phyloP scores from a whole-genome alignment of 805 yeast species.

The Kockiozyma suomiensis region DNA sequence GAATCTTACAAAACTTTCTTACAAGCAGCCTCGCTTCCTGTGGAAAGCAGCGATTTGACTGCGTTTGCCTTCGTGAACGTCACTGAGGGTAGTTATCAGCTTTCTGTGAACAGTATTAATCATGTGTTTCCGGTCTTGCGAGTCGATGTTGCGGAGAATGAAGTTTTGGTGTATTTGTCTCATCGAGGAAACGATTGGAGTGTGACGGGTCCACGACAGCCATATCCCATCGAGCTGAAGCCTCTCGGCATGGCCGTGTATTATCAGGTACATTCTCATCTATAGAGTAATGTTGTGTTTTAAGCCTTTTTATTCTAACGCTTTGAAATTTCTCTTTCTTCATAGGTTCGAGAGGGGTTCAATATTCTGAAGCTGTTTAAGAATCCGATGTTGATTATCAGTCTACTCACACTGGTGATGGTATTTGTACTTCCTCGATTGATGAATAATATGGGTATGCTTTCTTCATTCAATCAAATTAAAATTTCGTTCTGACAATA shows the following conservation, averaged over 20 bases:
- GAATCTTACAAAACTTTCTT: slow-evolving; percentile 4
- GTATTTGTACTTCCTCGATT: slow-evolving; percentile 43
- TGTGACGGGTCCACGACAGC: slow-evolving; percentile 40
- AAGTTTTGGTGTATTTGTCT: slow-evolving; percentile 37
- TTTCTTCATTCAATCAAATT: not conserved
- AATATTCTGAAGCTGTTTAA: slow-evolving; percentile 40
- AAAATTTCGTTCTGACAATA: not conserved
- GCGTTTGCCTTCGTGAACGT: slow-evolving; percentile 37
- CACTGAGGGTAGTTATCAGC: slow-evolving; percentile 37
- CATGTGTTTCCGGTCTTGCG: slow-evolving; percentile 27
- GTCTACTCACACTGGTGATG: slow-evolving; percentile 40
- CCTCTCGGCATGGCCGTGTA: slow-evolving; percentile 39
- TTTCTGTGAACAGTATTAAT: slow-evolving; percentile 34
- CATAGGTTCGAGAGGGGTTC: slow-evolving; percentile 37
- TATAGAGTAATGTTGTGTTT: too few species aligned
- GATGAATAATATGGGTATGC: slow-evolving; percentile 38
- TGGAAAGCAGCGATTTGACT: not conserved
- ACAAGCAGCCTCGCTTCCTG: not conserved
- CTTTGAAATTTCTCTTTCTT: not conserved
- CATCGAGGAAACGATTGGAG: slow-evolving; percentile 38
- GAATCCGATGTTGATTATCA: slow-evolving; percentile 44
- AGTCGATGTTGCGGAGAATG: slow-evolving; percentile 35
- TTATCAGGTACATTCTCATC: slow-evolving; percentile 20
- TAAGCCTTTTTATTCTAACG: not conserved
- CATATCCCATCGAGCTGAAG: slow-evolving; percentile 40